Base-by-base conservation (phyloP, 2,329 filamentous ascomycete species). In the Fusarium sacchari region DNA sequence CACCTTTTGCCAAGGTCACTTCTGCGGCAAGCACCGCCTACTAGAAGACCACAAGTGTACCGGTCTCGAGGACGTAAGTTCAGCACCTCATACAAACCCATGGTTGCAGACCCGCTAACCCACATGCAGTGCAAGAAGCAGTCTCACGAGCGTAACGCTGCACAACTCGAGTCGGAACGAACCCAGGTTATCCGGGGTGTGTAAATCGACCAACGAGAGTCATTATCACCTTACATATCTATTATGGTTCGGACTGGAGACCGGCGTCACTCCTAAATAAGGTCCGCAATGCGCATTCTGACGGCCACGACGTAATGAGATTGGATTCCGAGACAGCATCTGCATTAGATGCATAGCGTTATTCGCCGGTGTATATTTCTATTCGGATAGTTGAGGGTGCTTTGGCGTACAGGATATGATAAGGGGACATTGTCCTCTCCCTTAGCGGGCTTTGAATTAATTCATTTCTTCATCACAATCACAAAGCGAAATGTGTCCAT, bases 171-270 rank as follows among this genome's bases (percentile, higher is more conserved):
- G 84, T 90, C 92, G 65, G 96, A 99, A 88, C 89, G 96, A 80
- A 99, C 96, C 52, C 93, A 96, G 73, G 95, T 97, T 78, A 96
- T 98, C 85, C 95, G 93, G 84, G 95, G 95, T 71, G 92, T 97
- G 82, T 97, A 89, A 84, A 61, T 49, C 59, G 44, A 52, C 26
- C 39, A 58, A 61, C 43, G 42, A 52, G 67, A 64, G 50, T 43
- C 46, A 49, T 39, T 28, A 55, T 43, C n/a, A 34, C 46, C 40
- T 37, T 20, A 49, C 40, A 34, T 58, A 55, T 46, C 24, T 55
- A 52, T 52, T 42, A 61, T 28, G 50, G 47, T 43, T 62, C 24
- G 74, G 62, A 53, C 56, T 40, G 67, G 62, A 72, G 70, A 59
- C 15, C 30, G 74, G 60, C 74, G 76, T 78, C 76, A 64, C 69